phyloP scores from a whole-genome alignment of 176 grass and related monocot genomes.

The Luzula sylvatica region DNA sequence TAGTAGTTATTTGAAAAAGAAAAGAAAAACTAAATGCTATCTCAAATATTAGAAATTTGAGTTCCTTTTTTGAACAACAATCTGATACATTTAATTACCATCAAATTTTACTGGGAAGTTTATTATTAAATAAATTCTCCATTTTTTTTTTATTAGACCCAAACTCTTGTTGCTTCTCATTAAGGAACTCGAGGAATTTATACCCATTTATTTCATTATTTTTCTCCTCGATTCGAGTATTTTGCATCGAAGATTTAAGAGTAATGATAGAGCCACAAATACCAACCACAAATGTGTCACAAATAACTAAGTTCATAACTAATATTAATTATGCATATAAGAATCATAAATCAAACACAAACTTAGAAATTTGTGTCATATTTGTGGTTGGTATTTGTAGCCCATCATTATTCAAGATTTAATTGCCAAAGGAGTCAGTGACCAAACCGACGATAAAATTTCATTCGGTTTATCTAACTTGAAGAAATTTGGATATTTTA shows the following conservation, averaged over 20 bases:
- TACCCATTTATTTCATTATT: constrained; percentile 24
- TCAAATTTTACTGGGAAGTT: constrained; percentile 60
- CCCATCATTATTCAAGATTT: too few relatives aligned
- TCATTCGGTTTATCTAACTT: constrained; percentile 67
- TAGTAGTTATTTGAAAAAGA: too few relatives aligned
- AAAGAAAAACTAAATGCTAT: too few relatives aligned
- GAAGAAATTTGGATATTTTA: too few relatives aligned
- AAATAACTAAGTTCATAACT: too few relatives aligned
- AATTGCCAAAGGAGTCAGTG: constrained; percentile 32
- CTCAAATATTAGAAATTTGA: not conserved
- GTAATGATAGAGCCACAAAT: too few relatives aligned
- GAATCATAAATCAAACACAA: too few relatives aligned
- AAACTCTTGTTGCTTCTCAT: constrained; percentile 33
- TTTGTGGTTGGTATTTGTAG: too few relatives aligned
- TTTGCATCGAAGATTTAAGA: constrained; percentile 22
- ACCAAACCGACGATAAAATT: constrained; percentile 64
- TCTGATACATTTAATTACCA: not conserved
- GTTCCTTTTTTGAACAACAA: not conserved
- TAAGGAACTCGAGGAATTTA: constrained; percentile 63
- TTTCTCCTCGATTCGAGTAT: constrained; percentile 14
- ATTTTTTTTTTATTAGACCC: constrained; percentile 29
- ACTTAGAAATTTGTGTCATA: too few relatives aligned
- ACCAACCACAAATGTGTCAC: too few relatives aligned
- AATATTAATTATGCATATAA: too few relatives aligned
- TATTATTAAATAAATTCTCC: constrained; percentile 30